Evolutionary conservation across 176 grass and related monocot species (phyloP), one percentile per base, ranked within the genome.

Genomic region (Oryza coarctata): DNA sequence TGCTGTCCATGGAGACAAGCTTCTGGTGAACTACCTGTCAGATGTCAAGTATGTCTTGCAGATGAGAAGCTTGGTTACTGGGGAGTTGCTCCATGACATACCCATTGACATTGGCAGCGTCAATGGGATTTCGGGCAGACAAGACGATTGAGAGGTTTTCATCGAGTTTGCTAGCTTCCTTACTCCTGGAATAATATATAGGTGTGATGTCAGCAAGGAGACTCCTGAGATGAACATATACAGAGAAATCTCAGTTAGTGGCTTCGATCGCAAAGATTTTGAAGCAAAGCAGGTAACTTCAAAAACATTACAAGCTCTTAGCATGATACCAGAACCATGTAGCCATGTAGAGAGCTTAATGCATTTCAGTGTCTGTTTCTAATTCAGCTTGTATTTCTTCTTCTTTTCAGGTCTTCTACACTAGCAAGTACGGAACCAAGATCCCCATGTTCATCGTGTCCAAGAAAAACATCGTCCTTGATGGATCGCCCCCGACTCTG

Each of bases 401-500:
- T 63, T 2, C 44, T 33, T 67, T 41, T 40, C 76, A 97, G 94
- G 94, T 97, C 34, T 91, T 97, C 25, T 90, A 88, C 25, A 78
- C 73, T 9, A 90, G 90, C 17, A 91, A 84, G 79, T 92, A 98
- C 34, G 92, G 90, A 3, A 91, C 92, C 47, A 93, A 88, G 88
- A 93, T 95, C 81, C 95, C 95, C 0, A 93, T 98, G 88, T 98
- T 95, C 75, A 77, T 98, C 3, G 73, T 94, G 11, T 98, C 92
- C 3, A 84, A 89, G 83, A 94, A 88, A 77, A 66, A 74, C 47
- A 86, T 93, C 23, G 11, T 9, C 60, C 92, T 98, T 7, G 87
- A 98, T 74, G 90, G 92, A 3, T 91, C 88, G 0, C 88, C 95
- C 49, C 90, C 95, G 1, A 84, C 84, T 2, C 33, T 98, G 60